Conservation (phyloP, 2,329 filamentous ascomycete species). For the Ascochyta fabae region DNA sequence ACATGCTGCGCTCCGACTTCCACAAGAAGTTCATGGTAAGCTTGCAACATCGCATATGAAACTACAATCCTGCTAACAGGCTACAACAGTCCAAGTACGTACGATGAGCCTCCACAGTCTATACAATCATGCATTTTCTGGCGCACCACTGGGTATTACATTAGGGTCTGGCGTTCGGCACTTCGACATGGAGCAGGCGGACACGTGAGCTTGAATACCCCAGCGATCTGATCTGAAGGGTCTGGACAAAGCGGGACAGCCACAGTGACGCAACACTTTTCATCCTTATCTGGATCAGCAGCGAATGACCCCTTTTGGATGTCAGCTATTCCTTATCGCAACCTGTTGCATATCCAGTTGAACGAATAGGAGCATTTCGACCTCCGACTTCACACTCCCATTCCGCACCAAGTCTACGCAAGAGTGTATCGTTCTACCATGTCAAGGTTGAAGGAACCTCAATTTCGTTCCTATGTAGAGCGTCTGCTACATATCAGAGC, state of each 20-base stretch:
- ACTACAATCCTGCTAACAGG: constrained; percentile 15
- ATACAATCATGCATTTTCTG: constrained; percentile 5
- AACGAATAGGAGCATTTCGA: constrained; percentile 18
- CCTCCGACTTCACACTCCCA: constrained; percentile 1
- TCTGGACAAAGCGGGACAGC: constrained; percentile 16
- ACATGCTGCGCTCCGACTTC: constrained; percentile 92
- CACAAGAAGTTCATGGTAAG: constrained; percentile 93
- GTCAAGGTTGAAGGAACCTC: background rate
- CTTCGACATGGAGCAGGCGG: constrained; percentile 18
- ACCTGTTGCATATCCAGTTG: constrained; percentile 21
- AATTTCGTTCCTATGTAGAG: background rate
- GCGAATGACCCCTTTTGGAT: constrained; percentile 24
- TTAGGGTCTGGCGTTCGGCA: constrained; percentile 21
- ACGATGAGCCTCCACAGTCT: constrained; percentile 36
- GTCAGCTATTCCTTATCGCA: constrained; percentile 31
- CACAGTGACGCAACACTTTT: constrained; percentile 30
- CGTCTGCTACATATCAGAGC: background rate
- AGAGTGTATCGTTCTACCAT: background rate
- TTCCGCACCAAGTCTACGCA: background rate
- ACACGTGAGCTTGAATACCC: constrained; percentile 33
- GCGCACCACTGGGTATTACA: constrained; percentile 1
- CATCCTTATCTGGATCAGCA: constrained; percentile 47
- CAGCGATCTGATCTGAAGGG: constrained; percentile 22
- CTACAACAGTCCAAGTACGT: constrained; percentile 45
- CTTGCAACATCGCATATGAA: background rate